Conservation (phyloP, 257 asterid genomes). For the Parsonsia alboflavescens region DNA sequence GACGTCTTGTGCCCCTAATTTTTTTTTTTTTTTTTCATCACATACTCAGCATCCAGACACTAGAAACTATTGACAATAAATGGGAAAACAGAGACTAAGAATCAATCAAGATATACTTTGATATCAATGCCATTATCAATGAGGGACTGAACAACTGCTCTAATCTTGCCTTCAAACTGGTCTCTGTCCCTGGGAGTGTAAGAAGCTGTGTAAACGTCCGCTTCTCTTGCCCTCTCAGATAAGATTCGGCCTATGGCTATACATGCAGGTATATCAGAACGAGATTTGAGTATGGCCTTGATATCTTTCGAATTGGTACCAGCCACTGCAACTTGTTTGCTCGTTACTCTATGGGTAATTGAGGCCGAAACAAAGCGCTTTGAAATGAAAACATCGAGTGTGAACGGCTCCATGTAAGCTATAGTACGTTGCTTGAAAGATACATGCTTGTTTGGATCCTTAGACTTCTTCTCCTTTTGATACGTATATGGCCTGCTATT, state of each 20-base stretch:
- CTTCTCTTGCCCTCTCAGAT: constrained; percentile 87
- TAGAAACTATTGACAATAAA: neutral
- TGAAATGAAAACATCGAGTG: constrained; percentile 81
- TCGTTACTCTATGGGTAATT: constrained; percentile 83
- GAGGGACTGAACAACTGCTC: constrained; percentile 92
- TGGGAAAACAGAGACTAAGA: neutral
- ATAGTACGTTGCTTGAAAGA: constrained; percentile 89
- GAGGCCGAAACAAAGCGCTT: constrained; percentile 93
- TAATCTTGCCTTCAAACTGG: constrained; percentile 91
- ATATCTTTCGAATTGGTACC: constrained; percentile 94
- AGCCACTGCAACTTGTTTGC: constrained; percentile 96
- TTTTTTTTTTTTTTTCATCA: too few species aligned
- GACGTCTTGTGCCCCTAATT: too few species aligned
- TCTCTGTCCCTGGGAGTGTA: constrained; percentile 91
- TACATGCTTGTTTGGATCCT: constrained; percentile 61
- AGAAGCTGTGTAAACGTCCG: constrained; percentile 79
- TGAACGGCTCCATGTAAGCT: constrained; percentile 92
- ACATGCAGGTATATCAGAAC: constrained; percentile 92
- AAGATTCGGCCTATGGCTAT: constrained; percentile 64
- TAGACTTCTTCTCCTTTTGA: constrained; percentile 76
- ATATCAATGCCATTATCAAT: constrained; percentile 88
- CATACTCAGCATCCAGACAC: neutral
- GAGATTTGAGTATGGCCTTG: constrained; percentile 77
- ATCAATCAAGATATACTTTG: constrained; percentile 79
- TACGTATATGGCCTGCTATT: constrained; percentile 88